phyloP scores from a whole-genome alignment of 2,329 filamentous ascomycete genomes.

The Fonsecaea erecta region DNA sequence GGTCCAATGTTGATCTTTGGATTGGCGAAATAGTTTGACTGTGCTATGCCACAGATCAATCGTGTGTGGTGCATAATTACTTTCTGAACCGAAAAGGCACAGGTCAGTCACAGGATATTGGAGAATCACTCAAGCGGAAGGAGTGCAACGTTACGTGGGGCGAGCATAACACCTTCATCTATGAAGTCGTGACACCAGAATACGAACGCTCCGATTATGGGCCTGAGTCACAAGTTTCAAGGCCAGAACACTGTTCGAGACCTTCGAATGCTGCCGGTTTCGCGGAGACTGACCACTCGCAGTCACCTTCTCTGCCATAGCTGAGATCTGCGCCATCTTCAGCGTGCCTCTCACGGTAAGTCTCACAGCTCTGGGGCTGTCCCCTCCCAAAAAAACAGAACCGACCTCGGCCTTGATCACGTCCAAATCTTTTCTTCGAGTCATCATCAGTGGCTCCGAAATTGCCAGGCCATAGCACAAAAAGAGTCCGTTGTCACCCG shows the following conservation, averaged over 20 bases:
- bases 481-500: too few species aligned
- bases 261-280: background rate
- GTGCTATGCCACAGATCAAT: too few species aligned
- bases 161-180: slow-evolving; percentile 67
- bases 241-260: slow-evolving; percentile 1
- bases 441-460: background rate
- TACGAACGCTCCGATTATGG: slow-evolving; percentile 43
- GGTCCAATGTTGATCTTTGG: too few species aligned
- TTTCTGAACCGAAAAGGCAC: too few species aligned
- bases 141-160: slow-evolving; percentile 68
- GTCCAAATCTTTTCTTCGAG: background rate
- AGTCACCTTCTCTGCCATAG: slow-evolving; percentile 34
- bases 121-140: slow-evolving; percentile 51
- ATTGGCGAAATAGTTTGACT: too few species aligned
- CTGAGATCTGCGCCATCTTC: slow-evolving; percentile 34
- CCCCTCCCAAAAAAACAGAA: background rate
- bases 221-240: slow-evolving; percentile 1
- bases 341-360: slow-evolving; percentile 23
- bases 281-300: slow-evolving; percentile 9
- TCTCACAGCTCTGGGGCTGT: background rate
- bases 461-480: slow-evolving; percentile 17
- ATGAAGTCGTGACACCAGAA: slow-evolving; percentile 65
- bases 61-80: too few species aligned
- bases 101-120: too few species aligned
- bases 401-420: background rate